These are phyloP conservation scores for Backusella westeae DNA, from an alignment of 192 early-diverging fungal genomes.

Conservation along the genomic window DNA sequence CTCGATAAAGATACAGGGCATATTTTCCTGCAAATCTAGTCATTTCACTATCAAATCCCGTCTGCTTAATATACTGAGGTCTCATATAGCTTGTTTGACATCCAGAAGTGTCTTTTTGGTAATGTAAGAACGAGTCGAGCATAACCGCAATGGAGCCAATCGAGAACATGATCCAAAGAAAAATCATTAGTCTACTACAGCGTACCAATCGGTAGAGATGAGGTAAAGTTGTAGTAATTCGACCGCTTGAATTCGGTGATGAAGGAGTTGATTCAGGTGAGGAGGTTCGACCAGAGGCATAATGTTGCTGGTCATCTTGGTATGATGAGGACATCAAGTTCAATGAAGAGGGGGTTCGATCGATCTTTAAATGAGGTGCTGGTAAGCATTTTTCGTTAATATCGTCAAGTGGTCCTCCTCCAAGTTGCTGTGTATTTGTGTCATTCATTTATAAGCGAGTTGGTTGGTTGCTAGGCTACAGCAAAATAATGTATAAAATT, in stretches of 20 bases:
- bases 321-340: background rate
- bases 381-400: background rate
- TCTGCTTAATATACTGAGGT: slow-evolving; percentile 47
- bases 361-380: slow-evolving; percentile 7
- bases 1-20: slow-evolving; percentile 72
- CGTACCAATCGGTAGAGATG: slow-evolving; percentile 7
- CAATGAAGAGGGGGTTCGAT: slow-evolving; percentile 2
- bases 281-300: background rate
- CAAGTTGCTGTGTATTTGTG: background rate
- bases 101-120: slow-evolving; percentile 57
- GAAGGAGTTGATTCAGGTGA: slow-evolving; percentile 1
- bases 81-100: slow-evolving; percentile 56
- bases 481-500: background rate
- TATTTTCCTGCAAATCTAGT: slow-evolving; percentile 73
- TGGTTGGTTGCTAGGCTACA: slow-evolving; percentile 1
- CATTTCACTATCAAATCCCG: slow-evolving; percentile 50
- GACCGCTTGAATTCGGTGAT: background rate
- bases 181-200: background rate
- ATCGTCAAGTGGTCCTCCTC: background rate
- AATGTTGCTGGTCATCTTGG: background rate
- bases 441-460: background rate
- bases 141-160: slow-evolving; percentile 27
- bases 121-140: slow-evolving; percentile 65
- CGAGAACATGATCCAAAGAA: slow-evolving; percentile 19
- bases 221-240: slow-evolving; percentile 1